phyloP scores from a whole-genome alignment of 2,329 filamentous ascomycete genomes.

The Pestalotiopsis sp. region DNA sequence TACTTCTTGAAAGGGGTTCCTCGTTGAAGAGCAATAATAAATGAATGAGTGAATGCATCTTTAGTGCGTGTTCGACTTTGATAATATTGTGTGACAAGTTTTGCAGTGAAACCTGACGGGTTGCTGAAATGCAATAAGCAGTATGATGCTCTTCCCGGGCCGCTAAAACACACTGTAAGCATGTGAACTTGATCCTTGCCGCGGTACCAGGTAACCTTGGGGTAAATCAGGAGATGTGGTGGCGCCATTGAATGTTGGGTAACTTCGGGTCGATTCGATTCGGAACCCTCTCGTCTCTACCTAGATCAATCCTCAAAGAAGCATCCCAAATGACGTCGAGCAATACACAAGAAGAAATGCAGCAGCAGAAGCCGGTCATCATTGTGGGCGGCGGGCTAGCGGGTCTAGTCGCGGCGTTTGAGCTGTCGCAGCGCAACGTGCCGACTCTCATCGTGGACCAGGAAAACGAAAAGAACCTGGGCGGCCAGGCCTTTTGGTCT shows the following conservation, averaged over 20 bases:
- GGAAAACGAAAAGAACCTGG: slow-evolving; percentile 55
- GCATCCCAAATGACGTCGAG: not conserved
- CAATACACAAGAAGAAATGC: not conserved
- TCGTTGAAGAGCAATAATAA: too few relatives aligned
- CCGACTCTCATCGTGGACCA: slow-evolving; percentile 56
- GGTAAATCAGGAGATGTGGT: too few relatives aligned
- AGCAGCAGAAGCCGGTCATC: slow-evolving; percentile 41
- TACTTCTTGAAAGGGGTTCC: too few relatives aligned
- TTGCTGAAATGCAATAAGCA: not conserved
- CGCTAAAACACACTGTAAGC: not conserved
- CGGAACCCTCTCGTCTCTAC: not conserved
- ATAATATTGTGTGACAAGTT: too few relatives aligned
- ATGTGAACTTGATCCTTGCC: not conserved
- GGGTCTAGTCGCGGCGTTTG: slow-evolving; percentile 60
- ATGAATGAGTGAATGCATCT: too few relatives aligned
- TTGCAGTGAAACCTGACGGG: not conserved
- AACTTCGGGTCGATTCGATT: not conserved
- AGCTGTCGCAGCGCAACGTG: slow-evolving; percentile 52
- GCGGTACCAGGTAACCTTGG: too few relatives aligned
- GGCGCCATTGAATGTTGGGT: too few relatives aligned
- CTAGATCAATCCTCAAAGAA: not conserved
- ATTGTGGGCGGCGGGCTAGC: slow-evolving; percentile 58
- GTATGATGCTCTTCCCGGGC: not conserved
- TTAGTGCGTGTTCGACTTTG: too few relatives aligned
- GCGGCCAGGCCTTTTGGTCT: slow-evolving; percentile 66